phyloP scores from a whole-genome alignment of 2,329 filamentous ascomycete species.

The Pseudomassariella vexata region DNA sequence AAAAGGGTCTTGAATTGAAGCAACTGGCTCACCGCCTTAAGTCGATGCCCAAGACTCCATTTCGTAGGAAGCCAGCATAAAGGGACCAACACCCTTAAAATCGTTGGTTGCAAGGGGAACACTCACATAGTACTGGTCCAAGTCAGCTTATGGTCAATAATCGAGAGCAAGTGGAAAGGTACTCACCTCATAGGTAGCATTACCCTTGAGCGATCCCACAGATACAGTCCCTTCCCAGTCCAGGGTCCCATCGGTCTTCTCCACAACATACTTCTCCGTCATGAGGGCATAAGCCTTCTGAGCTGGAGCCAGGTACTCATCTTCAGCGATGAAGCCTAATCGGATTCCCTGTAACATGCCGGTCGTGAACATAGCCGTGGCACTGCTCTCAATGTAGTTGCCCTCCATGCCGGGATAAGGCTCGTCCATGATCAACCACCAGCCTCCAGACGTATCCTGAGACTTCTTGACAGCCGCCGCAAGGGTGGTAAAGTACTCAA shows the following conservation, averaged over 20 bases:
- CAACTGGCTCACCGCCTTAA: not conserved
- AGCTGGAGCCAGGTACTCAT: slow-evolving; percentile 29
- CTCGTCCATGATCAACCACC: slow-evolving; percentile 53
- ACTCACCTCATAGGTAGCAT: slow-evolving; percentile 42
- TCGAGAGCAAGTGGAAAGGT: not conserved
- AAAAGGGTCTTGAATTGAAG: no score
- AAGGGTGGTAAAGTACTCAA: slow-evolving; percentile 32
- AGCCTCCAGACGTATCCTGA: slow-evolving; percentile 41
- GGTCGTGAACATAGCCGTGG: slow-evolving; percentile 52
- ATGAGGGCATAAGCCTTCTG: slow-evolving; percentile 38
- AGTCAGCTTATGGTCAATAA: slow-evolving; percentile 3
- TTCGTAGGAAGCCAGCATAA: slow-evolving; percentile 32
- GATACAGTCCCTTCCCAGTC: slow-evolving; percentile 45
- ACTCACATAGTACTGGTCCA: slow-evolving; percentile 33
- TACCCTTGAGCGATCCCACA: slow-evolving; percentile 42
- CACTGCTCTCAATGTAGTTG: slow-evolving; percentile 58
- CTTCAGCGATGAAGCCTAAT: slow-evolving; percentile 25
- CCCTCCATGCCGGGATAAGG: slow-evolving; percentile 38
- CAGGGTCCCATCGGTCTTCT: slow-evolving; percentile 38
- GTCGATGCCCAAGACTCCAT: slow-evolving; percentile 14
- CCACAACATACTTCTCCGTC: slow-evolving; percentile 36
- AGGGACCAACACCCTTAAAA: slow-evolving; percentile 31
- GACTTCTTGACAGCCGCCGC: slow-evolving; percentile 33
- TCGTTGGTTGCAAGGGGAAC: slow-evolving; percentile 30
- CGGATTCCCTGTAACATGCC: slow-evolving; percentile 41